Conservation (phyloP, 306 rosid genomes). For the Quercus parvula region DNA sequence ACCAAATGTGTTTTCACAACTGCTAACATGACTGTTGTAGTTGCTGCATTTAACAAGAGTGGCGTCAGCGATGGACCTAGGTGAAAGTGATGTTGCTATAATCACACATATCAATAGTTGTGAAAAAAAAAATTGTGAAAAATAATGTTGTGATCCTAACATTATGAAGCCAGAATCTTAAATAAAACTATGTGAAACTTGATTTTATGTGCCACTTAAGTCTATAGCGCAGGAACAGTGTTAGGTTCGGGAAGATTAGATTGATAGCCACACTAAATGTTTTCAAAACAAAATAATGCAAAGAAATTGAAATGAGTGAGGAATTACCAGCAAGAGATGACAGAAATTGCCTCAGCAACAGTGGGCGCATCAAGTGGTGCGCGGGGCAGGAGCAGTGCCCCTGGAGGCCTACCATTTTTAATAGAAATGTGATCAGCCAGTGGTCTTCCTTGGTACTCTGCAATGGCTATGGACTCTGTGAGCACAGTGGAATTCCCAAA, state of each 20-base stretch:
- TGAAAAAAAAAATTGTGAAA: no score
- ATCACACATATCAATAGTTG: no score
- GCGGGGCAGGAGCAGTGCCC: slow-evolving; percentile 57
- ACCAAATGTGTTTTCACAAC: no score
- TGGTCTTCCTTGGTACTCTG: slow-evolving; percentile 82
- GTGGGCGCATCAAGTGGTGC: slow-evolving; percentile 82
- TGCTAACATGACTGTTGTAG: no score
- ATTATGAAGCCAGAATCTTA: not conserved
- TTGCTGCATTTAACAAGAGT: no score
- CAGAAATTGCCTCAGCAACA: slow-evolving; percentile 84
- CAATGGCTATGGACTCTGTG: slow-evolving; percentile 57
- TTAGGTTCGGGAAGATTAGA: not conserved
- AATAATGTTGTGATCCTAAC: no score
- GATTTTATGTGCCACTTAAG: not conserved
- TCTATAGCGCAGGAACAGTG: no score
- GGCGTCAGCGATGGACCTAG: no score
- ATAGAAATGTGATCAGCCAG: slow-evolving; percentile 72
- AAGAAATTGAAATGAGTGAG: not conserved
- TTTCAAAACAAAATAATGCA: not conserved
- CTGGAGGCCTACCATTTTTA: slow-evolving; percentile 81
- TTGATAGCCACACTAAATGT: not conserved
- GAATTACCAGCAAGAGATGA: slow-evolving; percentile 77
- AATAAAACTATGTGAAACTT: not conserved
- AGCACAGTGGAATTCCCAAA: slow-evolving; percentile 66
- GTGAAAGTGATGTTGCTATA: no score